Evolutionary conservation across 805 yeast genomes (phyloP).

Genomic region (Saturnispora dispora): DNA sequence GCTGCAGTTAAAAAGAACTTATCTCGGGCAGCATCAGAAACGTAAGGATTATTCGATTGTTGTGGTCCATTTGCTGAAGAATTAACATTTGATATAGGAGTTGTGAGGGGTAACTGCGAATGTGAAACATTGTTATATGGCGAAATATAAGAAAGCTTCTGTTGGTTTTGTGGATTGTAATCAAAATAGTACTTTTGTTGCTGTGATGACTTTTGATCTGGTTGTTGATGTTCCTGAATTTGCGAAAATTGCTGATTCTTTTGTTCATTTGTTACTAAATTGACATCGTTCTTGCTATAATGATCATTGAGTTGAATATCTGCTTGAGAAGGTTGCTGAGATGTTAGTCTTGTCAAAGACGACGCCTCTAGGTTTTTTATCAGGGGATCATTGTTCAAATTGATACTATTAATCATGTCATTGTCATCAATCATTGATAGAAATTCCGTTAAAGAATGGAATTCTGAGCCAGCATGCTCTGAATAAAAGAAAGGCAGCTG

Average conservation of each 20-base stretch:
- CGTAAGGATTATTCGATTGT: slow-evolving; percentile 18
- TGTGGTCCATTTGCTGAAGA: not conserved
- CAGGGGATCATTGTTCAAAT: slow-evolving; percentile 29
- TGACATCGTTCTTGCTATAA: not conserved
- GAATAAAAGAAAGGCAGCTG: slow-evolving; percentile 78
- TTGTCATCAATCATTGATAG: slow-evolving; percentile 86
- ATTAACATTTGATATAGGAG: not conserved
- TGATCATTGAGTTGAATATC: not conserved
- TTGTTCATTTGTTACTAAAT: slow-evolving; percentile 2
- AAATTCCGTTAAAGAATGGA: slow-evolving; percentile 81
- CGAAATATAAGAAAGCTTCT: not conserved
- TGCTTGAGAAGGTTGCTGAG: slow-evolving; percentile 14
- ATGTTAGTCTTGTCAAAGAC: slow-evolving; percentile 14
- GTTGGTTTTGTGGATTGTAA: slow-evolving; percentile 9
- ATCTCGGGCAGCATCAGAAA: slow-evolving; percentile 76
- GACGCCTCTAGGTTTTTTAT: slow-evolving; percentile 28
- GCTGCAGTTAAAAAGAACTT: slow-evolving; percentile 94
- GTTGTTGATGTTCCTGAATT: slow-evolving; percentile 1
- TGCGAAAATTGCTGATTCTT: slow-evolving; percentile 4
- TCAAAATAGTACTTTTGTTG: slow-evolving; percentile 4
- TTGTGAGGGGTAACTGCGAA: not conserved
- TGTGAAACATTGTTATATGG: not conserved
- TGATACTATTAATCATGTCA: slow-evolving; percentile 42
- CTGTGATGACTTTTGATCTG: slow-evolving; percentile 6
- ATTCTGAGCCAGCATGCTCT: slow-evolving; percentile 89